Evolutionary conservation across 2,329 filamentous ascomycete species (phyloP).

Genomic region (Ascochyta viciae-villosae): DNA sequence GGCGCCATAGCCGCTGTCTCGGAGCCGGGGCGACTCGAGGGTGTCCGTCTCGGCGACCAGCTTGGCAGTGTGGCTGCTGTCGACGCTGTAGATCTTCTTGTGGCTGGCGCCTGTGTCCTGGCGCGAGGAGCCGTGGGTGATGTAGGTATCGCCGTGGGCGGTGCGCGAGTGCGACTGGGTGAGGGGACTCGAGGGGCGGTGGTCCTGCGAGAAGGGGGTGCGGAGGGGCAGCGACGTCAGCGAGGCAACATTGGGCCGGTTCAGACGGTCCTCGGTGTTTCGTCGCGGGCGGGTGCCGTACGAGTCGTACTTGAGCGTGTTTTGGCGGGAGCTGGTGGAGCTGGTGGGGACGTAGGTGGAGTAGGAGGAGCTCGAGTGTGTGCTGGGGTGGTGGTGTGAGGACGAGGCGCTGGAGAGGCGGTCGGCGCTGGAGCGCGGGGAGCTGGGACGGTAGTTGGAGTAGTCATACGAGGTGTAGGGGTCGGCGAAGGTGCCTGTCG

Average conservation of each 20-base stretch:
- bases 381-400: conserved; percentile 26
- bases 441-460: conserved; percentile 31
- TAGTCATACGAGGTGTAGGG: conserved; percentile 39
- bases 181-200: conserved; percentile 53
- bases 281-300: conserved; percentile 56
- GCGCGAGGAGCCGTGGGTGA: conserved; percentile 43
- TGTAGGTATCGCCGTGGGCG: conserved; percentile 46
- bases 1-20: conserved; percentile 25
- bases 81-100: conserved; percentile 59
- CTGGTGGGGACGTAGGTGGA: conserved; percentile 33
- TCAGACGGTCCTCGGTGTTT: conserved; percentile 50
- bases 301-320: conserved; percentile 50
- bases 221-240: conserved; percentile 43
- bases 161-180: conserved; percentile 37
- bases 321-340: conserved; percentile 37
- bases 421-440: conserved; percentile 46
- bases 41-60: conserved; percentile 49
- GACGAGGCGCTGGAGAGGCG: conserved; percentile 31
- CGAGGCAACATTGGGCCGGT: conserved; percentile 46
- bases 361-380: conserved; percentile 11
- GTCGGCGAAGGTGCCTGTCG: conserved; percentile 48
- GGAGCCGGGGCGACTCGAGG: conserved; percentile 43
- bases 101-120: conserved; percentile 39
- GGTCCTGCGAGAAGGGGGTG: conserved; percentile 34
- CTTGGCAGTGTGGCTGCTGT: conserved; percentile 50